Conservation (phyloP, 1,284 basidiomycete species). For the Fistulina hepatica region DNA sequence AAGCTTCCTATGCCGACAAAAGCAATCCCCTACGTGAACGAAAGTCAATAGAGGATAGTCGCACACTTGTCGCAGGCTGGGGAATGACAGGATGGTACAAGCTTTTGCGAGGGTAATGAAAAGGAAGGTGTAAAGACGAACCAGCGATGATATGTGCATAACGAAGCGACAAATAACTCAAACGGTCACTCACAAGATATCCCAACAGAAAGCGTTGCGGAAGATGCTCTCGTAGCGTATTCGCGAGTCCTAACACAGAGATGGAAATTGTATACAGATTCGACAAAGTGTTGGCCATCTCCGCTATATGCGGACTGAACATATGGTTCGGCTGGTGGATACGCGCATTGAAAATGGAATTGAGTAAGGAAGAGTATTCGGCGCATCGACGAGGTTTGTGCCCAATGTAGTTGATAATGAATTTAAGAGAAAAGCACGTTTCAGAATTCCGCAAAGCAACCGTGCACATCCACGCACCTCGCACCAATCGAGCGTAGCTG, state of each 20-base stretch:
- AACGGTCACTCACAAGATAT: slow-evolving; percentile 32
- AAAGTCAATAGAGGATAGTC: background rate
- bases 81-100: too few relatives aligned
- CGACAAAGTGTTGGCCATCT: slow-evolving; percentile 55
- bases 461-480: slow-evolving; percentile 33
- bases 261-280: slow-evolving; percentile 46
- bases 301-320: slow-evolving; percentile 58
- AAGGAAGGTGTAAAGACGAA: too few relatives aligned
- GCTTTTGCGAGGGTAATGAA: too few relatives aligned
- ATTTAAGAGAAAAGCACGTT: background rate
- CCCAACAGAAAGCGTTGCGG: slow-evolving; percentile 42
- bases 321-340: slow-evolving; percentile 52
- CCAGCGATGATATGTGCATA: background rate
- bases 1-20: slow-evolving; percentile 55
- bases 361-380: background rate
- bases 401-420: too few relatives aligned
- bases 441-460: background rate
- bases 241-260: slow-evolving; percentile 33
- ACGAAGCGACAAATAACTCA: slow-evolving; percentile 3
- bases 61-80: too few relatives aligned
- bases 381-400: too few relatives aligned
- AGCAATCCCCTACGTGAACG: slow-evolving; percentile 39
- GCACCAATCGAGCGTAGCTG: slow-evolving; percentile 62
- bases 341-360: slow-evolving; percentile 6
- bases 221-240: slow-evolving; percentile 29